phyloP scores from a whole-genome alignment of 345 rosid species.

The Citrus unshiu region DNA sequence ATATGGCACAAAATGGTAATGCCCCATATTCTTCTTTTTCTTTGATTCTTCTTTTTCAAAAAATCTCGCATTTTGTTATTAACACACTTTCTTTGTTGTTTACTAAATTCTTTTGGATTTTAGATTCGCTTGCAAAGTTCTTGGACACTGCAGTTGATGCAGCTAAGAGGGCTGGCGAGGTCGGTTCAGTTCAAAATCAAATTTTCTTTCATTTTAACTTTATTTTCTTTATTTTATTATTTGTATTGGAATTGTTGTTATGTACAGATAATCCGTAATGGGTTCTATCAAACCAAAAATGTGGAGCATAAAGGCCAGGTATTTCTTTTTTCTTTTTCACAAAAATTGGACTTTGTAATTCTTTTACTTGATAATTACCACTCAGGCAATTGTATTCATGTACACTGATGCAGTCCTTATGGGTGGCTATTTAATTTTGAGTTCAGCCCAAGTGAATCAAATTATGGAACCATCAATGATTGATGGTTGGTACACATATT shows the following conservation, averaged over 20 bases:
- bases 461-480: neutral
- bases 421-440: neutral
- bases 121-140: conserved; percentile 58
- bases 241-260: neutral
- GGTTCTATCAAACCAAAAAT: conserved; percentile 79
- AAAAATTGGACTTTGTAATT: neutral
- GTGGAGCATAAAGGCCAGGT: conserved; percentile 98
- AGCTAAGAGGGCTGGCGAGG: conserved; percentile 88
- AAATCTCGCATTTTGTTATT: conserved; percentile 6
- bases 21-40: neutral
- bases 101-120: conserved; percentile 2
- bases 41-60: neutral
- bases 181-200: neutral
- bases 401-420: neutral
- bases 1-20: conserved; percentile 60
- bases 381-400: neutral
- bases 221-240: neutral
- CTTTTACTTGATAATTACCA: neutral
- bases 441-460: neutral
- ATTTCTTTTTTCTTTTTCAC: neutral
- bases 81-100: neutral
- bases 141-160: conserved; percentile 79
- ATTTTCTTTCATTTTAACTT: neutral
- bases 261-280: conserved; percentile 65
- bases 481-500: neutral